Base-by-base conservation (phyloP, 2,329 filamentous ascomycete genomes). In the Penicillium sp. region DNA sequence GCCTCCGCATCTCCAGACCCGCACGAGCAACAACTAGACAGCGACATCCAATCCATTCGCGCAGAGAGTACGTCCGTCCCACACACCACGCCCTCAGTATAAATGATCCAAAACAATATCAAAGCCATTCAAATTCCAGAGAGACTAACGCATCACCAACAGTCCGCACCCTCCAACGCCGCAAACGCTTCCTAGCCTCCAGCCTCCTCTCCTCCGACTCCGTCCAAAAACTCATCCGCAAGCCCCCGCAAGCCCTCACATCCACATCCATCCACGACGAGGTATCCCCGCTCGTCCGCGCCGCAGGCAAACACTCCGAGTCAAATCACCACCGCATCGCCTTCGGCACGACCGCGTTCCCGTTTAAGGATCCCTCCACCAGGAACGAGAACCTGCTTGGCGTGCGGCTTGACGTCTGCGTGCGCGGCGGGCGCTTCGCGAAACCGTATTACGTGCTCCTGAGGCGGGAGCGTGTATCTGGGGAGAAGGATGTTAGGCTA, bases 401-500 rank as follows among this genome's bases (percentile, higher is more conserved):
- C 1, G 62, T 81, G 11, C 71, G 78, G 12, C 74, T 81, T 22
- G 79, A 81, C 42, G 63, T 80, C 20, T 78, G 74, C 62, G 59
- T 67, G 20, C 72, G 76, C 1, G 70, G 70, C 38, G 79, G 79
- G 4, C 69, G 64, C 3, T 80, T 78, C 60, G 63, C 69, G 4
- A 76, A 75, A 58, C 78, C 79, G 10, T 80, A 80, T 58, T 81
- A 81, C 63, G 54, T 81, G 2, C 68, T 81, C 10, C 63, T 80
- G 45, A 69, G 69, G 45, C 68, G 68, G 12, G 65, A 77, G 25
- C 67, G 68, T 7, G 64, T 34, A 4, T 17, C 47, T n/a, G 39
- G 60, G 2, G 66, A 63, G 7, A 63, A 66, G 8, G 58, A 57
- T n/a, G 66, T 67, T 38, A 57, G 66, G 14, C 55, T 78, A 5